Conservation (phyloP, 768 basidiomycete species). For the Kwoniella shandongensis region DNA sequence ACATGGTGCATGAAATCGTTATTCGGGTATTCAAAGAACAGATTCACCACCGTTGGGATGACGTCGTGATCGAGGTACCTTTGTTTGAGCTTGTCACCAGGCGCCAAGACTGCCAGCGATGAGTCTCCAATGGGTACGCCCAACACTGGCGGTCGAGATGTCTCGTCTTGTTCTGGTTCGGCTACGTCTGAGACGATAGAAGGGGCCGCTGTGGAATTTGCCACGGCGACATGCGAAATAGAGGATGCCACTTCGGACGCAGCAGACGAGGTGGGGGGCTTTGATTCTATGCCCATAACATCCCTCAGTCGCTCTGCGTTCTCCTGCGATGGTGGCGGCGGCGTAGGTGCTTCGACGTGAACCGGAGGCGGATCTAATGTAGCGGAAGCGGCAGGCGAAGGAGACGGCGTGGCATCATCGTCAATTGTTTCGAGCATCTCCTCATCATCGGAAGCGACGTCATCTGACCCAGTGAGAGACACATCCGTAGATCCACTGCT, state of each 20-base stretch:
- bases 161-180: background rate
- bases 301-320: constrained; percentile 38
- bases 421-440: constrained; percentile 37
- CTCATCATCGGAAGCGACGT: constrained; percentile 29
- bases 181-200: constrained; percentile 22
- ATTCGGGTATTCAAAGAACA: constrained; percentile 95
- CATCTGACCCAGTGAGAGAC: constrained; percentile 38
- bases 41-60: constrained; percentile 72
- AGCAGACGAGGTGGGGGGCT: constrained; percentile 14
- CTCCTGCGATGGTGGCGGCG: constrained; percentile 44
- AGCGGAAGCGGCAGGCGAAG: constrained; percentile 19
- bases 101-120: constrained; percentile 28
- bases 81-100: constrained; percentile 77
- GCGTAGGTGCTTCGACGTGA: constrained; percentile 4
- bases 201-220: constrained; percentile 34
- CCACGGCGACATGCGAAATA: constrained; percentile 42
- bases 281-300: constrained; percentile 39
- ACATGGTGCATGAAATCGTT: constrained; percentile 97
- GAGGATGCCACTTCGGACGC: constrained; percentile 35
- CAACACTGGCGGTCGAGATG: too few relatives aligned
- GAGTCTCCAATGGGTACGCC: background rate
- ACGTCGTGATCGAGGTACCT: constrained; percentile 73
- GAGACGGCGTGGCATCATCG: constrained; percentile 33
- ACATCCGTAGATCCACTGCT: constrained; percentile 52
- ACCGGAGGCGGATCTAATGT: constrained; percentile 1